phyloP scores from a whole-genome alignment of 2,329 filamentous ascomycete species.

The Thielaviopsis populi region DNA sequence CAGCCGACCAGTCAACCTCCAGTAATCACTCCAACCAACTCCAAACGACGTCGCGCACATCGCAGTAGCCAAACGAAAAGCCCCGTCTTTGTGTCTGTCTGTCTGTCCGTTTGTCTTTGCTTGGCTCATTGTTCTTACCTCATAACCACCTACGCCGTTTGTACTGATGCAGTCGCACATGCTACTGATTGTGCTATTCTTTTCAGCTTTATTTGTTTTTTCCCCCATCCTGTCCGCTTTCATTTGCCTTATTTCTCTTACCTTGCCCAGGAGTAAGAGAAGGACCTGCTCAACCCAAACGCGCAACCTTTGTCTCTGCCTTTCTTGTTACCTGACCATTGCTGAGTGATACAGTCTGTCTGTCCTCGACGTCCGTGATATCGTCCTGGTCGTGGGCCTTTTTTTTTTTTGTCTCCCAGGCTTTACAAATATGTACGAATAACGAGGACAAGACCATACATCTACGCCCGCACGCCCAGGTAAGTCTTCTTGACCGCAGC shows the following conservation, averaged over 20 bases:
- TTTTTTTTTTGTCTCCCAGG: background rate
- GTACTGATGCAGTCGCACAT: background rate
- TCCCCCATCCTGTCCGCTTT: background rate
- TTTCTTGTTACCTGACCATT: background rate
- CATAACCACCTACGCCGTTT: background rate
- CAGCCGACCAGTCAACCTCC: background rate
- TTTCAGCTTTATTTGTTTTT: slow-evolving; percentile 3
- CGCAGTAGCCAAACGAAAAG: background rate
- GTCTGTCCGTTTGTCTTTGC: background rate
- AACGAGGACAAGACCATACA: background rate
- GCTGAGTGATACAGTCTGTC: background rate
- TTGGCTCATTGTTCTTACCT: slow-evolving; percentile 1
- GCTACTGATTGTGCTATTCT: background rate
- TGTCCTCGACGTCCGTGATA: background rate
- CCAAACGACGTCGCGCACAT: background rate
- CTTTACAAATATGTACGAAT: background rate
- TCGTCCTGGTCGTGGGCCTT: background rate
- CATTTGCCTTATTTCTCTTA: background rate
- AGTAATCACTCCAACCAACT: background rate
- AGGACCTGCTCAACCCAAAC: background rate
- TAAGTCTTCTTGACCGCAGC: background rate
- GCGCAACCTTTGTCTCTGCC: background rate
- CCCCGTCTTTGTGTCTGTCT: background rate
- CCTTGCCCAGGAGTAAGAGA: background rate
- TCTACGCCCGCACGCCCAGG: background rate